Conservation (phyloP, 768 basidiomycete genomes). For the Boletus rex-veris region DNA sequence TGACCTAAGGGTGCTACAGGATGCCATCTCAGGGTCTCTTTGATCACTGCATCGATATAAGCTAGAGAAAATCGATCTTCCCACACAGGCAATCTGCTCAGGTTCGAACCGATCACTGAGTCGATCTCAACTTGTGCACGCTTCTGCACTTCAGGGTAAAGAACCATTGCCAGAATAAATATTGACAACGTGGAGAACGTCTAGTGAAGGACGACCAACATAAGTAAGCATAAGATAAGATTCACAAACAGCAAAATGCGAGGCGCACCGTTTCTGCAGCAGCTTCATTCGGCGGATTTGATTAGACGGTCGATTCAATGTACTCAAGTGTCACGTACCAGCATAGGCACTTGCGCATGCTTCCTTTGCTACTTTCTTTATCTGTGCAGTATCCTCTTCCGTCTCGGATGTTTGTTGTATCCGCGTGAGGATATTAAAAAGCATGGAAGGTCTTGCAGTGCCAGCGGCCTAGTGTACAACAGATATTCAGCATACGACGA, state of each 20-base stretch:
- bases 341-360: constrained; percentile 7
- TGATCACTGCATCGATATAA: constrained; percentile 9
- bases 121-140: constrained; percentile 16
- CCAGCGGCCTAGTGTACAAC: no score
- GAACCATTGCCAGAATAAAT: constrained; percentile 15
- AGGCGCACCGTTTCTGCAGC: constrained; percentile 9
- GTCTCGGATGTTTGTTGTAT: background rate
- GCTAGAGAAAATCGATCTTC: constrained; percentile 11
- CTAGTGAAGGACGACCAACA: background rate
- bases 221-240: background rate
- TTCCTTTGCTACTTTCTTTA: constrained; percentile 5
- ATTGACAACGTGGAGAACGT: constrained; percentile 3
- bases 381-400: background rate
- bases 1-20: constrained; percentile 12
- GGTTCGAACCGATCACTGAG: constrained; percentile 1
- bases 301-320: background rate
- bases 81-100: constrained; percentile 13
- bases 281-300: background rate
- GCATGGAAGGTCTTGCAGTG: no score
- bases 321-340: background rate
- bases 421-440: background rate
- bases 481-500: no score
- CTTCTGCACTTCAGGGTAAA: constrained; percentile 13
- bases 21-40: constrained; percentile 11
- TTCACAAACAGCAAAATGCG: background rate